Percentiles rank a stretch among this genome's conserved stretches.
These are phyloP conservation scores for Aethionema arabicum DNA, from an alignment of 345 rosid species.

Conservation along the genomic window DNA sequence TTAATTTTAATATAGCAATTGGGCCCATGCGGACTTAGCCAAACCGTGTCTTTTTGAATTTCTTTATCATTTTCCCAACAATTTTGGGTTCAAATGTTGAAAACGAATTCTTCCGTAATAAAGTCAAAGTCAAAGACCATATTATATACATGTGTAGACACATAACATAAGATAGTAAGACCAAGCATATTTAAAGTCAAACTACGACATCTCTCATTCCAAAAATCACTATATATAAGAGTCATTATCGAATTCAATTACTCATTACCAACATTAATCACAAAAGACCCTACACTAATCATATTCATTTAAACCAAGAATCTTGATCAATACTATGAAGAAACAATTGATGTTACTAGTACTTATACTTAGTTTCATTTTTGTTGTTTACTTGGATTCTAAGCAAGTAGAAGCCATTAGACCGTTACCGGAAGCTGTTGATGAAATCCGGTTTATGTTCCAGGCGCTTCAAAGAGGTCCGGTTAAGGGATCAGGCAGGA, in stretches of 20 bases:
- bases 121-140: slow-evolving; percentile 40
- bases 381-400: slow-evolving; percentile 19
- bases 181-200: slow-evolving; percentile 29
- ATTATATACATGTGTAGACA: slow-evolving; percentile 1
- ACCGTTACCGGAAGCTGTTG: slow-evolving; percentile 29
- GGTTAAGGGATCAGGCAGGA: slow-evolving; percentile 28
- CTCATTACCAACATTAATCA: slow-evolving; percentile 20
- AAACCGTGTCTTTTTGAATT: slow-evolving; percentile 36
- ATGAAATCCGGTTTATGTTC: slow-evolving; percentile 26
- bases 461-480: slow-evolving; percentile 34
- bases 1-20: slow-evolving; percentile 1
- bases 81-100: slow-evolving; percentile 28
- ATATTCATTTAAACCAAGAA: too few relatives aligned
- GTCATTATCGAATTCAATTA: slow-evolving; percentile 18
- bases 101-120: slow-evolving; percentile 22
- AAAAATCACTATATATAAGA: slow-evolving; percentile 25
- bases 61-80: slow-evolving; percentile 17
- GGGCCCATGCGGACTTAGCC: slow-evolving; percentile 33
- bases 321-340: slow-evolving; percentile 21
- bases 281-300: not conserved
- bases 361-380: slow-evolving; percentile 17
- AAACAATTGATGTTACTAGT: slow-evolving; percentile 29
- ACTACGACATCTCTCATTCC: slow-evolving; percentile 28
- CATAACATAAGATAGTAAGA: slow-evolving; percentile 32
- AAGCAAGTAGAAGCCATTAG: slow-evolving; percentile 38